Base-by-base conservation (phyloP, 192 early-diverging fungal genomes). In the Linnemannia elongata region DNA sequence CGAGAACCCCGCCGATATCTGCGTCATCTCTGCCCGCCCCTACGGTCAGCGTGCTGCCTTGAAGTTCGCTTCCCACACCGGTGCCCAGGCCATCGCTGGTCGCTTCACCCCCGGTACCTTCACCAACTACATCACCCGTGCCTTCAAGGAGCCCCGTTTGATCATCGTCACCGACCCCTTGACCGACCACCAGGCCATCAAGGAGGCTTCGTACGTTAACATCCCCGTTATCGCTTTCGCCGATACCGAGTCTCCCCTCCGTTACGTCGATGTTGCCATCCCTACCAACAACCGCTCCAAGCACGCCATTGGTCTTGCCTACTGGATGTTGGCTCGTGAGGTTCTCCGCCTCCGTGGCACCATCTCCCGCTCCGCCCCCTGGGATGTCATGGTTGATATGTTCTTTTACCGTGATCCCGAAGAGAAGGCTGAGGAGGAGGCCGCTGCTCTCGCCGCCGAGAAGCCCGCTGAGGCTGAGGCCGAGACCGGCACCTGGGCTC, bases 51-150 rank as follows among this genome's bases (percentile, higher is more conserved):
- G 98, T 92, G 99, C 98, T 79, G 97, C 96, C 85, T 94, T 98
- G 76, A 99, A 99, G 96, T 99, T 95, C 92, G 98, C 97, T 79
- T 95, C 95, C 85, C 95, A 98, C 96, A 99, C 97, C 88, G 97
- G 97, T 87, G 96, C 97, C 85, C 97, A 99, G 92, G 97, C 98
- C 89, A 97, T 99, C 81, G 97, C 97, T 75, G 98, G 98, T 91
- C 96, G 98, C 91, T 99, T 99, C 97, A 99, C 99, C 88, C 98
- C 99, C 87, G 99, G 99, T 95, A 99, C 97, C 93, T 99, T 99
- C 94, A 99, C 99, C 90, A 99, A 99, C 94, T 99, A 99, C 94
- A 99, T 98, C 92, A 99, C 99, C 90, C 96, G 97, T 88, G 94
- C 97, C 85, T 99, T 99, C 97, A 96, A 97, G 93, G 99, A 99